Base-by-base conservation (phyloP, 202 grass and related monocot species). In the Bolboschoenoplectus hybrid region DNA sequence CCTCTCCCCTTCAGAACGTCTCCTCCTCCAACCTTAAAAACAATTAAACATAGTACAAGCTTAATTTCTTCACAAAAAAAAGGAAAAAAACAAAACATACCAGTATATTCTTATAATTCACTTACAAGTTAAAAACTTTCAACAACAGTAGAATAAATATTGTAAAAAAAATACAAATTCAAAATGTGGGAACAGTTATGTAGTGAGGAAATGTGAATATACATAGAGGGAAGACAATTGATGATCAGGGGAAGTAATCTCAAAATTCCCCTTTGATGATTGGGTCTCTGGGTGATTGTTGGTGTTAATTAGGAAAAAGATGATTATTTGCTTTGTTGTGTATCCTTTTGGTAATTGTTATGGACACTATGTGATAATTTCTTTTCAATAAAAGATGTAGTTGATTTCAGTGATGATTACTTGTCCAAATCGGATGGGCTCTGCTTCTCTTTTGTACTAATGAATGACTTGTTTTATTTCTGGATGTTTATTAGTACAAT, bases 1-100 rank as follows among this genome's bases (percentile, higher is more conserved):
- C 41, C 84, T 94, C 71, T 90, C 86, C 63, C 14, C 90, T 12
- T 78, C 93, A 83, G 92, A 96, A 26, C 93, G 88, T 82, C 92
- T 89, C 78, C 90, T 89, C 68, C 86, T 71, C 46, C 86, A 87
- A 63, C 71, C 85, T 60, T 85, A 85, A 62, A 66, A 53, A 7
- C 46, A 68, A 69, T 39, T 84, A 49, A 17, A 69, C 36, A 67
- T 41, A 9, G 65, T 70, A 69, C 81, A 84, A 51, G 60, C n/a
- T 71, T 66, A 36, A 63, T n/a, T 43, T 84, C 60, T 82, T 82
- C 55, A 19, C 5, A 8, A 9, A 40, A 80, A 79, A 79, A 79
- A 78, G 8, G 9, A 17, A 39, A n/a, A 58, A 78, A 73, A 49
- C 20, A 38, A 78, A 55, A 0, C 35, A 14, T 19, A 58, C 75